Conservation (phyloP, 78 protist genomes). For the Protostelium mycophagum region DNA sequence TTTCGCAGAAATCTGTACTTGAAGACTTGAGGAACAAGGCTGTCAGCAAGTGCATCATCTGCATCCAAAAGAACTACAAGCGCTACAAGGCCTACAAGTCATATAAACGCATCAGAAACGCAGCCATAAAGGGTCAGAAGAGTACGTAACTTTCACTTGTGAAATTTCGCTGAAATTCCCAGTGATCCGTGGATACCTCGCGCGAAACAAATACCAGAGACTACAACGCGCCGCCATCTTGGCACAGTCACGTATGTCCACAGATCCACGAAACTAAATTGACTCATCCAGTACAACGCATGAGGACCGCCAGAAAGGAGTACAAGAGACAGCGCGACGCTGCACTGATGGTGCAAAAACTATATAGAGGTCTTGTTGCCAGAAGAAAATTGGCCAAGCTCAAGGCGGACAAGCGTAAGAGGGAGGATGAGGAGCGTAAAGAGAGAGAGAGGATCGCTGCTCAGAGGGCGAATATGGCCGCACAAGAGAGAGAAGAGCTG, state of each 20-base stretch:
- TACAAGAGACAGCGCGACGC: background rate
- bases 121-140: background rate
- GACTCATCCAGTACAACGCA: background rate
- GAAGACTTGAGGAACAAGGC: constrained; percentile 14
- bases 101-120: constrained; percentile 30
- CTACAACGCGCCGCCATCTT: background rate
- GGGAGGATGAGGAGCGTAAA: background rate
- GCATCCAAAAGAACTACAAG: constrained; percentile 15
- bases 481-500: background rate
- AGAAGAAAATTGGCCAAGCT: background rate
- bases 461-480: background rate
- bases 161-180: background rate
- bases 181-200: background rate
- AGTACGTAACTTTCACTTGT: background rate
- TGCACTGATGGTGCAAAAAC: background rate
- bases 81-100: constrained; percentile 18
- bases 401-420: background rate
- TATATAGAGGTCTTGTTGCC: background rate
- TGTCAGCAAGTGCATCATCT: background rate
- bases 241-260: background rate
- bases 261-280: background rate
- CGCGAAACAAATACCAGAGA: background rate
- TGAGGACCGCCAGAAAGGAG: background rate
- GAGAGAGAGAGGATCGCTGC: background rate
- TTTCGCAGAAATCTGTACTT: constrained; percentile 28